phyloP scores from a whole-genome alignment of 192 early-diverging fungal genomes.

The Thamnidium elegans region DNA sequence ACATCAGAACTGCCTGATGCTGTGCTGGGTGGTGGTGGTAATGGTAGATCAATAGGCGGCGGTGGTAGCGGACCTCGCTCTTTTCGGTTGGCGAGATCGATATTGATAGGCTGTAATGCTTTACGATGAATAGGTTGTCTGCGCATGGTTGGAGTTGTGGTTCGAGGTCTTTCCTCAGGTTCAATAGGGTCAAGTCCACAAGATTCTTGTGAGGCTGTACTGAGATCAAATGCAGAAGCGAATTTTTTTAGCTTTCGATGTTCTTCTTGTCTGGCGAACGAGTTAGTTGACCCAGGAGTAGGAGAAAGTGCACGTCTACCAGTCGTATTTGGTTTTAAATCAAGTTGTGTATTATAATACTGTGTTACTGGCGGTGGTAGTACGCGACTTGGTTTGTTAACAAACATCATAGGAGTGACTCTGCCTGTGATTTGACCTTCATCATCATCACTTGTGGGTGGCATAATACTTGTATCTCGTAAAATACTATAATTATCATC shows the following conservation, averaged over 20 bases:
- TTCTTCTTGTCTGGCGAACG: neutral
- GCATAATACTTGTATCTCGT: neutral
- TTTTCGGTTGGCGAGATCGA: slow-evolving; percentile 23
- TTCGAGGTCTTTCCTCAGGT: slow-evolving; percentile 8
- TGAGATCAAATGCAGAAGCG: slow-evolving; percentile 30
- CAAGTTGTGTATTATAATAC: too few species aligned
- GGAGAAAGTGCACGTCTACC: neutral
- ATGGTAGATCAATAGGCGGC: neutral
- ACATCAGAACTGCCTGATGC: slow-evolving; percentile 2
- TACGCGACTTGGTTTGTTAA: neutral
- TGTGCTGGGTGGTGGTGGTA: neutral
- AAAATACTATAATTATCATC: slow-evolving; percentile 1
- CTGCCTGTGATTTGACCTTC: neutral
- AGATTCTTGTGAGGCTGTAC: slow-evolving; percentile 1
- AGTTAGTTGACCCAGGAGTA: neutral
- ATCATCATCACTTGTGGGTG: neutral
- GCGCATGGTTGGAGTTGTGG: slow-evolving; percentile 14
- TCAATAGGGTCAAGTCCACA: neutral
- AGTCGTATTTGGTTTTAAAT: neutral
- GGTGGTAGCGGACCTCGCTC: neutral
- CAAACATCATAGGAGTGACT: neutral
- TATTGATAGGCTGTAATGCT: slow-evolving; percentile 17
- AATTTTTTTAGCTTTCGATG: slow-evolving; percentile 10
- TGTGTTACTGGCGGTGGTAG: neutral
- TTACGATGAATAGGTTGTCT: neutral